phyloP scores from a whole-genome alignment of 2,329 filamentous ascomycete species.

The Laburnicola sp. region DNA sequence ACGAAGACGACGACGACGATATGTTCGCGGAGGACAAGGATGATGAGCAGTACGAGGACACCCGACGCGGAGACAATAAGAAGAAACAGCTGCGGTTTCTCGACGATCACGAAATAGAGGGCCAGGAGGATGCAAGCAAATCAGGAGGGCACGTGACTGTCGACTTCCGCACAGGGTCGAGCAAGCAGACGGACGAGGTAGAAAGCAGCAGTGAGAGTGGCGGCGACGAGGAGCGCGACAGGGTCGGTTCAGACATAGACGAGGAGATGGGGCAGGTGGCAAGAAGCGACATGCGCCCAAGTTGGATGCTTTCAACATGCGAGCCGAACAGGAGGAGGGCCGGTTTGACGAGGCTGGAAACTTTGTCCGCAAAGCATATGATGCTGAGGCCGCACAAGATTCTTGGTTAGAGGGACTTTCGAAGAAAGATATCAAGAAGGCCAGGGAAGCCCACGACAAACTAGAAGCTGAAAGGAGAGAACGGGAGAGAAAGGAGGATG shows the following conservation, averaged over 20 bases:
- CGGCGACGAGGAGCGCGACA: slow-evolving; percentile 67
- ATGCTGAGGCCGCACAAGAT: slow-evolving; percentile 89
- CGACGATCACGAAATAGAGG: slow-evolving; percentile 69
- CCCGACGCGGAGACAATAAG: slow-evolving; percentile 59
- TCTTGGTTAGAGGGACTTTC: slow-evolving; percentile 89
- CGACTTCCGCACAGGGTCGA: slow-evolving; percentile 55
- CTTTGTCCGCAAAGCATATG: slow-evolving; percentile 83
- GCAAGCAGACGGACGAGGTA: slow-evolving; percentile 60
- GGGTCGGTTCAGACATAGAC: slow-evolving; percentile 70
- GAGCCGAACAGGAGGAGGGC: slow-evolving; percentile 85
- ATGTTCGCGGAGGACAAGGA: slow-evolving; percentile 77
- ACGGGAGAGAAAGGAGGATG: slow-evolving; percentile 74
- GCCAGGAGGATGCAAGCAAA: slow-evolving; percentile 74
- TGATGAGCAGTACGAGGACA: slow-evolving; percentile 57
- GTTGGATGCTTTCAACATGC: slow-evolving; percentile 95
- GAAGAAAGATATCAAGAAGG: slow-evolving; percentile 89
- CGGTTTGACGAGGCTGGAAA: slow-evolving; percentile 90
- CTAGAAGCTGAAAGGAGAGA: slow-evolving; percentile 75
- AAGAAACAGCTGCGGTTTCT: slow-evolving; percentile 65
- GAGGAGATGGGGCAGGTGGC: slow-evolving; percentile 88
- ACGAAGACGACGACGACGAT: slow-evolving; percentile 62
- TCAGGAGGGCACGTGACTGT: slow-evolving; percentile 68
- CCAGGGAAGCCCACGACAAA: slow-evolving; percentile 83
- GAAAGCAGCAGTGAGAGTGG: slow-evolving; percentile 62
- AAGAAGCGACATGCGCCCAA: slow-evolving; percentile 93